Base-by-base conservation (phyloP, 768 basidiomycete genomes). In the Lentinula aciculospora region DNA sequence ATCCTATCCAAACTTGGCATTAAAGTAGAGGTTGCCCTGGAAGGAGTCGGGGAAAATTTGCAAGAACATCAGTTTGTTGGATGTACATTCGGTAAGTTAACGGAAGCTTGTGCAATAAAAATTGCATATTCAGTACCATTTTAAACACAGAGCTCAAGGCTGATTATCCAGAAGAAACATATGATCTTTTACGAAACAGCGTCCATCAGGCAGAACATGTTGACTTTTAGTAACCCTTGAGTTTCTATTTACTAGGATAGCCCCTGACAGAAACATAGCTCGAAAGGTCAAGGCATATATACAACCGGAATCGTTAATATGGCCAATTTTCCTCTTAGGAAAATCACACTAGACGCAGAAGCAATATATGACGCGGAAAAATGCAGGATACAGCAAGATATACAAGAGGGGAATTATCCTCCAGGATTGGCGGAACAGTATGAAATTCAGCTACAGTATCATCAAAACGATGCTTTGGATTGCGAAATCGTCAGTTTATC, bases 1-100 rank as follows among this genome's bases (percentile, higher is more conserved):
- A 60, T 80, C 21, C 68, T 85, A 31, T 61, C 69, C 25, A 68
- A 60, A 4, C 62, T 78, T 17, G 75, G 73, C 2, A 71, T 86
- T 39, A 58, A 67, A 0, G 57, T 69, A 23, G 69, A 70, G 56
- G 45, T 68, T 25, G 32, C 62, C 4, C 60, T 68, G 1, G 74
- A 75, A 5, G 75, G 74, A 9, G 81, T 84, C 12, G 82, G 83
- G 1, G 72, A 74, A 64, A 83, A 83, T 60, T 67, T 80, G n/a
- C 80, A 82, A 60, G 81, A 83, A 57, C 81, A 84, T 58, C 56
- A 65, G 50, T 65, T 63, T n/a, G 32, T 57, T 31, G 53, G 53
- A 10, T 51, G 49, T 32, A 32, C 49, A 36, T 51, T 34, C 31
- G 32, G 49, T 51, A 36, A 21, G 31, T 13, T 23, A 17, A 5